Evolutionary conservation across 1,284 basidiomycete genomes (phyloP), one percentile per base, ranked within the genome.

Genomic region (Moniliophthora roreri): DNA sequence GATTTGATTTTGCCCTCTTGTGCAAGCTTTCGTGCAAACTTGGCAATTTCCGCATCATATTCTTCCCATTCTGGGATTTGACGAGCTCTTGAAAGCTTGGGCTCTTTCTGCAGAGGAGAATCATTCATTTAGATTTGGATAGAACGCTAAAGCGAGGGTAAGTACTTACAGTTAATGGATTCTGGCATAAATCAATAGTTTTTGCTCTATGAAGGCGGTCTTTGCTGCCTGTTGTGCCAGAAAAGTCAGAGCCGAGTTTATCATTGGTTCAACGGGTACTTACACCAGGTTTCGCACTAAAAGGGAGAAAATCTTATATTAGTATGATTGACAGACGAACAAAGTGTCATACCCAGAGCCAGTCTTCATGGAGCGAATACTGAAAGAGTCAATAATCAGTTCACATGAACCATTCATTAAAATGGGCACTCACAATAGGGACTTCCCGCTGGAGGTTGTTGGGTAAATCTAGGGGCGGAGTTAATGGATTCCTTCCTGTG

Each of bases 41-140:
- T 74, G 6, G 89, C 82, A 53, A 92, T 91, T 68, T 92, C 88
- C 4, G 69, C 61, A 62, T 98, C 96, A 65, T 98, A 98, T 42
- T 81, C 80, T 56, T 95, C 94, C 97, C 96, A 99, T 69, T 99
- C 96, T 0, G 96, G 95, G 50, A 99, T 98, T 63, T 95, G 87
- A 36, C 95, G 83, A 1, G 96, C 97, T 32, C 96, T 82, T 8
- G 87, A 82, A 8, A 99, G 79, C 69, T 99, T 99, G 2, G 95
- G 95, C 67, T 98, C 95, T 85, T 97, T 96, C 89, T 94, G 69
- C 60, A 55, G 16, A 48, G 23, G 9, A 53, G 52, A 8, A 24
- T 39, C 13, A 26, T n/a, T 28, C 49, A 45, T 24, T 15, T 52
- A 7, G 34, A 48, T 18, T 16, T 36, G 35, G 49, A 32, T 28